phyloP scores from a whole-genome alignment of 306 rosid species.

The Gillenia trifoliata region DNA sequence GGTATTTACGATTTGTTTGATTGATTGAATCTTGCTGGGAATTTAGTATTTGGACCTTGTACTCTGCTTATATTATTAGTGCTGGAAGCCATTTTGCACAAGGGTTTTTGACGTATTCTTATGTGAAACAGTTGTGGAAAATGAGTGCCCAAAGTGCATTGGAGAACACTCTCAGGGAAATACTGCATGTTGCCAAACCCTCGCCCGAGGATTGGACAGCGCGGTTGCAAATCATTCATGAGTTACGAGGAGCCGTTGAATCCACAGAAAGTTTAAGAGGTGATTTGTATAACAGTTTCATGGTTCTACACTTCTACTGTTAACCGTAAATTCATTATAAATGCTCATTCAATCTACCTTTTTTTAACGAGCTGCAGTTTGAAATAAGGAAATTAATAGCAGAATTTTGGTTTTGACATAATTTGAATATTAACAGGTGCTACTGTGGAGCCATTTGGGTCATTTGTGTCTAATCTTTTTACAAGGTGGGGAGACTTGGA shows the following conservation, averaged over 20 bases:
- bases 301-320: slow-evolving; percentile 4
- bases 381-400: not conserved
- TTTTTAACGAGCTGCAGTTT: not conserved
- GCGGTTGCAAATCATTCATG: slow-evolving; percentile 46
- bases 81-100: not conserved
- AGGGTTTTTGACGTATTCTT: not conserved
- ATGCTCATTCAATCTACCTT: not conserved
- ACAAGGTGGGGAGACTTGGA: slow-evolving; percentile 89
- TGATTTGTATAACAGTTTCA: slow-evolving; percentile 3
- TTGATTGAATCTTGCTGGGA: not conserved
- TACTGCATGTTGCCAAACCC: slow-evolving; percentile 52
- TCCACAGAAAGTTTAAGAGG: slow-evolving; percentile 67
- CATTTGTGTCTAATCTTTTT: slow-evolving; percentile 77
- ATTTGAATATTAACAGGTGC: slow-evolving; percentile 58
- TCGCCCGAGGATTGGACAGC: slow-evolving; percentile 41
- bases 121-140: slow-evolving; percentile 18
- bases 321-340: not conserved
- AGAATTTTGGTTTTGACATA: not conserved
- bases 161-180: slow-evolving; percentile 43
- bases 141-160: slow-evolving; percentile 39
- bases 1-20: not conserved
- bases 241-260: slow-evolving; percentile 35
- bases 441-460: slow-evolving; percentile 89
- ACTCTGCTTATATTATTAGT: not conserved
- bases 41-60: not conserved